These are phyloP conservation scores for Xerocomellus chrysenteron DNA, from an alignment of 768 basidiomycete genomes.

Conservation along the genomic window DNA sequence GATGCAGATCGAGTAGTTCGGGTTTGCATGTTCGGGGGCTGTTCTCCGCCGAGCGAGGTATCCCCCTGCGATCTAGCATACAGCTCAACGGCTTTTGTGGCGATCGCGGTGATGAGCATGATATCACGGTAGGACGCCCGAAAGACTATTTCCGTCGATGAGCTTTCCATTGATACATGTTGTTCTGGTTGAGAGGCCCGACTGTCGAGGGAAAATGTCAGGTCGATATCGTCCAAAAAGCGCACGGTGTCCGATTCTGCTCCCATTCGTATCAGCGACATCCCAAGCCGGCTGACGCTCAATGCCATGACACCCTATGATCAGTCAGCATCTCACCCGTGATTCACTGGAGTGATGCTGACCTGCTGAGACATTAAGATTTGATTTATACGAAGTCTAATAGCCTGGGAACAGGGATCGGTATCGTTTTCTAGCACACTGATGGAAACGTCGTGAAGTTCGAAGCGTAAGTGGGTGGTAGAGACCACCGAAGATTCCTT, in stretches of 20 bases:
- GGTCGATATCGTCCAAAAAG: conserved; percentile 89
- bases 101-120: conserved; percentile 79
- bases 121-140: conserved; percentile 96
- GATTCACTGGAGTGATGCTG: conserved; percentile 16
- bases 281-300: conserved; percentile 78
- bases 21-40: conserved; percentile 8
- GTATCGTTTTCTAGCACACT: conserved; percentile 85
- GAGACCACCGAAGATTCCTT: conserved; percentile 13
- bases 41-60: background rate
- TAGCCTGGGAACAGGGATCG: conserved; percentile 77
- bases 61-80: conserved; percentile 48
- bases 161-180: conserved; percentile 82
- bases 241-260: conserved; percentile 77
- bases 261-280: conserved; percentile 93
- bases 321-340: conserved; percentile 7
- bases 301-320: conserved; percentile 75
- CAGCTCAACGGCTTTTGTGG: conserved; percentile 84
- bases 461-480: conserved; percentile 67
- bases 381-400: conserved; percentile 80
- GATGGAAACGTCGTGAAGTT: conserved; percentile 87
- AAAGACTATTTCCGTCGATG: conserved; percentile 80
- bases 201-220: conserved; percentile 85
- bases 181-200: conserved; percentile 68
- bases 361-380: conserved; percentile 92
- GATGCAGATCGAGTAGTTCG: conserved; percentile 3